phyloP scores from a whole-genome alignment of 768 basidiomycete species.

The Tricholoma furcatifolium region DNA sequence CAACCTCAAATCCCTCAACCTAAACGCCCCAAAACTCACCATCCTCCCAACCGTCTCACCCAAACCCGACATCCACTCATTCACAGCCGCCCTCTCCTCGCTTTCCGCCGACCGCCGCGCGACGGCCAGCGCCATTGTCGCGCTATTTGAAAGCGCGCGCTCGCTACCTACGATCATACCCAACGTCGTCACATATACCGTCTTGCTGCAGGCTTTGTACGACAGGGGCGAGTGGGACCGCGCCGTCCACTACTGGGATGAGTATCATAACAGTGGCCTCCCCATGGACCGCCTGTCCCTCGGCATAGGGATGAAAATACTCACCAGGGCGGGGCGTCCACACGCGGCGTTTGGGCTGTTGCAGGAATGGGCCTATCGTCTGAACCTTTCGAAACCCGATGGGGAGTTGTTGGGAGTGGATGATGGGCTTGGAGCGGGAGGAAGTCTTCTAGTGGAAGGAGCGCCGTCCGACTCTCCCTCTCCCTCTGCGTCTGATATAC shows the following conservation, averaged over 20 bases:
- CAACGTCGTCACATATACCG: slow-evolving; percentile 48
- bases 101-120: slow-evolving; percentile 37
- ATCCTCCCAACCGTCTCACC: slow-evolving; percentile 22
- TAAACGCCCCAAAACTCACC: slow-evolving; percentile 1
- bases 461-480: not conserved
- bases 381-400: slow-evolving; percentile 1
- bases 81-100: slow-evolving; percentile 46
- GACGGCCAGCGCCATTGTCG: slow-evolving; percentile 8
- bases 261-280: slow-evolving; percentile 32
- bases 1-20: not conserved
- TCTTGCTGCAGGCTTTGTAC: slow-evolving; percentile 53
- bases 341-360: slow-evolving; percentile 41
- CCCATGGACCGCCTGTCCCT: slow-evolving; percentile 47
- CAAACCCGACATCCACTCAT: slow-evolving; percentile 41
- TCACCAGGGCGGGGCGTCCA: slow-evolving; percentile 41
- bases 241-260: slow-evolving; percentile 45
- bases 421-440: slow-evolving; percentile 1
- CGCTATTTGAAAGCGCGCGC: slow-evolving; percentile 5
- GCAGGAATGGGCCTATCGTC: slow-evolving; percentile 9
- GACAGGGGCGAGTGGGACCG: slow-evolving; percentile 35
- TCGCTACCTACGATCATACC: slow-evolving; percentile 28
- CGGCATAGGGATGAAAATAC: slow-evolving; percentile 47
- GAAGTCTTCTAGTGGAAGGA: not conserved
- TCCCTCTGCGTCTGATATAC: not conserved
- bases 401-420: slow-evolving; percentile 44